Percentiles rank a stretch among this genome's conserved stretches.
Conservation (phyloP, 768 basidiomycete genomes). For the Tylopilus intermedius region DNA sequence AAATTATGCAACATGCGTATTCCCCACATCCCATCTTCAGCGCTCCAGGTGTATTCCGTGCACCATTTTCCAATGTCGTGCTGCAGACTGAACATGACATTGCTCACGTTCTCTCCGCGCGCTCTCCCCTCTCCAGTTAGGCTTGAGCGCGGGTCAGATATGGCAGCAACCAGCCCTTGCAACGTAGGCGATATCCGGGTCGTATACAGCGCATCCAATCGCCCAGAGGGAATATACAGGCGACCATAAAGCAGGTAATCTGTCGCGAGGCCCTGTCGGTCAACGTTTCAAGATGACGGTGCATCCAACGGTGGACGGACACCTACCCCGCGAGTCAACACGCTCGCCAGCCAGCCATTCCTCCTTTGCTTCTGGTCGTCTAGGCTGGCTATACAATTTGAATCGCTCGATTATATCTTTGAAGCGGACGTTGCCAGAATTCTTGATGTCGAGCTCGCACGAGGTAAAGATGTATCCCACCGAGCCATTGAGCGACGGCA, state of each 20-base stretch:
- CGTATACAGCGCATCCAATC: slow-evolving; percentile 87
- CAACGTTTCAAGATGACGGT: slow-evolving; percentile 15
- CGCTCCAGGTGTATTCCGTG: slow-evolving; percentile 91
- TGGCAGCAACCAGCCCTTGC: slow-evolving; percentile 80
- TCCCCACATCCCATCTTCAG: slow-evolving; percentile 92
- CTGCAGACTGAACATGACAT: slow-evolving; percentile 79
- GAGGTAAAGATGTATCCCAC: slow-evolving; percentile 92
- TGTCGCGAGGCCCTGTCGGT: slow-evolving; percentile 30
- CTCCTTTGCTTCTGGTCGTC: slow-evolving; percentile 71
- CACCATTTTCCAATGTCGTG: slow-evolving; percentile 92
- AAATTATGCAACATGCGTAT: slow-evolving; percentile 87
- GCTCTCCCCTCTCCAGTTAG: slow-evolving; percentile 36
- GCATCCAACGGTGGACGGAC: slow-evolving; percentile 12
- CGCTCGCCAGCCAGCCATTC: slow-evolving; percentile 79
- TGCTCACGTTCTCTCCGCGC: slow-evolving; percentile 51
- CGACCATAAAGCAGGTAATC: slow-evolving; percentile 94
- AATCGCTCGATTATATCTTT: slow-evolving; percentile 90
- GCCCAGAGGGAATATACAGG: slow-evolving; percentile 81
- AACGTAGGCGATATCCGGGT: slow-evolving; percentile 72
- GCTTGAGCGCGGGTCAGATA: slow-evolving; percentile 69
- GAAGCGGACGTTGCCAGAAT: slow-evolving; percentile 68
- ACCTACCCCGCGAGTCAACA: slow-evolving; percentile 67
- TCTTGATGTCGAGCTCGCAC: slow-evolving; percentile 69
- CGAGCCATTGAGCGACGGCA: slow-evolving; percentile 89
- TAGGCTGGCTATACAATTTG: slow-evolving; percentile 76